Evolutionary conservation across 2,329 filamentous ascomycete genomes (phyloP).

Genomic region (Ilyonectria mors-panacis): DNA sequence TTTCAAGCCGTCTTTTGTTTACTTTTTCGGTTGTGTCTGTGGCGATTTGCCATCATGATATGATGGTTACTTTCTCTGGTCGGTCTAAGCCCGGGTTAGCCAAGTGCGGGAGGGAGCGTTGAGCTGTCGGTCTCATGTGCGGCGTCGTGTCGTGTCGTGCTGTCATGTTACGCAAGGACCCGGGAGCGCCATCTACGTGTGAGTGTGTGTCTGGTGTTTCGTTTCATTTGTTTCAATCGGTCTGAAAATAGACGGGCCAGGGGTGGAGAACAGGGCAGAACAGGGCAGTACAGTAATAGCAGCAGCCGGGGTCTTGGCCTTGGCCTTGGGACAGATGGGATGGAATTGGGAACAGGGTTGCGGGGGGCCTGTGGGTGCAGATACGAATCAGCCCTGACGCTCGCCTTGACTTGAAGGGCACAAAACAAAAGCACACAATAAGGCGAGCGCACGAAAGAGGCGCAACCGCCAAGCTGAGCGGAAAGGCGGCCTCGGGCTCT

Average conservation of each 20-base stretch:
- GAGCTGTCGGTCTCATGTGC: not conserved
- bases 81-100: conserved; percentile 3
- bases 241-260: conserved; percentile 28
- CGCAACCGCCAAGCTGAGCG: not conserved
- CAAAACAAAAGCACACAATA: not conserved
- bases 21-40: not conserved
- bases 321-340: conserved; percentile 3
- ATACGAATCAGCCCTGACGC: conserved; percentile 11
- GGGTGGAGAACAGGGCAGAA: conserved; percentile 3
- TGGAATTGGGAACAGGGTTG: not conserved
- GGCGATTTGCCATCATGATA: not conserved
- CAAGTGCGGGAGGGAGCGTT: not conserved
- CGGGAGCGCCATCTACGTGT: not conserved
- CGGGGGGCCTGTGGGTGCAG: conserved; percentile 7
- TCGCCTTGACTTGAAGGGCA: conserved; percentile 8
- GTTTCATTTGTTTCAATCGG: conserved; percentile 20
- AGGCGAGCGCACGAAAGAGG: conserved; percentile 1
- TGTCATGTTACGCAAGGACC: not conserved
- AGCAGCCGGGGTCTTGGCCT: conserved; percentile 6
- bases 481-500: conserved; percentile 12
- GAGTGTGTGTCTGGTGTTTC: conserved; percentile 6
- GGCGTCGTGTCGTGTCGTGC: not conserved
- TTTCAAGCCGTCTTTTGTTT: not conserved
- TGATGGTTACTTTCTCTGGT: not conserved
- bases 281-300: conserved; percentile 15